Evolutionary conservation across 2,329 filamentous ascomycete species (phyloP).

Genomic region (Nigrograna mackinnonii): DNA sequence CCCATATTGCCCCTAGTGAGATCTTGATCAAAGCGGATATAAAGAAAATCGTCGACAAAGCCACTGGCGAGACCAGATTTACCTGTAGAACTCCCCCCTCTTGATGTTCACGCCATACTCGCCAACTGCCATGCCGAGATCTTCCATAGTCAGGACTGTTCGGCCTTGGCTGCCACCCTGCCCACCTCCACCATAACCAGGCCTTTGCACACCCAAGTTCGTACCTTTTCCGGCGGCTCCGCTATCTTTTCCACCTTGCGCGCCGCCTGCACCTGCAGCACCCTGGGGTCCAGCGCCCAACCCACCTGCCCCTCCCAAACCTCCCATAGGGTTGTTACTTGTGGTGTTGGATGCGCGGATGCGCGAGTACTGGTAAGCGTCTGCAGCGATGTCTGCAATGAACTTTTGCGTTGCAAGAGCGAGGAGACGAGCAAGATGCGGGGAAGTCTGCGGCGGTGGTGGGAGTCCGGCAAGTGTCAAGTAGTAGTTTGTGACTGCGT

Average conservation of each 20-base stretch:
- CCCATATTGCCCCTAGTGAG: too few relatives aligned
- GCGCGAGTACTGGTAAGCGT: constrained; percentile 96
- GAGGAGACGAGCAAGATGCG: constrained; percentile 86
- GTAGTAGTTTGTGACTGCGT: constrained; percentile 97
- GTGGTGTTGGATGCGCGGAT: constrained; percentile 93
- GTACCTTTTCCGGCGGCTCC: constrained; percentile 49
- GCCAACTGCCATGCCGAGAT: constrained; percentile 94
- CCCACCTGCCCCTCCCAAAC: constrained; percentile 72
- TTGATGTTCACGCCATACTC: constrained; percentile 99
- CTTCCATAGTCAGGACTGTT: constrained; percentile 97
- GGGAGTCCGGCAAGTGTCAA: constrained; percentile 94
- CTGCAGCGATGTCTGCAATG: constrained; percentile 94
- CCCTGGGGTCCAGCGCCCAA: constrained; percentile 63
- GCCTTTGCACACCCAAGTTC: constrained; percentile 52
- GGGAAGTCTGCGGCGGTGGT: constrained; percentile 87
- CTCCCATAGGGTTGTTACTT: constrained; percentile 89
- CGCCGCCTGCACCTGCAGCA: constrained; percentile 58
- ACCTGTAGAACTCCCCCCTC: constrained; percentile 95
- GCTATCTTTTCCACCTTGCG: constrained; percentile 52
- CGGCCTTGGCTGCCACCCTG: constrained; percentile 87
- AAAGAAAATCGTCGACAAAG: too few relatives aligned
- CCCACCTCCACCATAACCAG: constrained; percentile 74
- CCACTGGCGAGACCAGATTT: constrained; percentile 19
- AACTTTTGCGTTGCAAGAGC: constrained; percentile 99
- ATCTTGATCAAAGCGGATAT: too few relatives aligned